phyloP scores from a whole-genome alignment of 2,329 filamentous ascomycete species.

The Hypoxylon sp. region DNA sequence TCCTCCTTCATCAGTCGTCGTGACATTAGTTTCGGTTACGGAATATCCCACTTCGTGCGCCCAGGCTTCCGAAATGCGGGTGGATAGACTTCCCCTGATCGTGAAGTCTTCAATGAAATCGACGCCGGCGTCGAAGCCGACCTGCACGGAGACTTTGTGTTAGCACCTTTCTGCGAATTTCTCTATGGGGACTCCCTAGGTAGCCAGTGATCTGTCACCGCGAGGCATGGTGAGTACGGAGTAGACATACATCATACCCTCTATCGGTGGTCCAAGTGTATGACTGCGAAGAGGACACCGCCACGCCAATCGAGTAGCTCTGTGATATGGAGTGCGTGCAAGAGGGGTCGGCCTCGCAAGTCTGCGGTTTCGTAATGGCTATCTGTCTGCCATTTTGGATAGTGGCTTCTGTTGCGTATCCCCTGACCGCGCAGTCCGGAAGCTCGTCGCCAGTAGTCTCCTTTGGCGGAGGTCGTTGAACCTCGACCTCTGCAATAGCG shows the following conservation, averaged over 20 bases:
- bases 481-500: slow-evolving; percentile 27
- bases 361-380: slow-evolving; percentile 33
- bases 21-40: slow-evolving; percentile 19
- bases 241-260: slow-evolving; percentile 32
- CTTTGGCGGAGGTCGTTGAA: neutral
- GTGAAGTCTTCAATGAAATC: slow-evolving; percentile 22
- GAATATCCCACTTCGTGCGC: slow-evolving; percentile 28
- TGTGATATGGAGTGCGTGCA: slow-evolving; percentile 34
- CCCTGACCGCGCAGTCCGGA: slow-evolving; percentile 24
- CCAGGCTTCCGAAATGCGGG: slow-evolving; percentile 24
- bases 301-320: slow-evolving; percentile 25
- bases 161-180: slow-evolving; percentile 5
- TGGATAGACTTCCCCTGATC: neutral
- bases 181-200: neutral
- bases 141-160: slow-evolving; percentile 7
- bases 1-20: slow-evolving; percentile 18
- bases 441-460: neutral
- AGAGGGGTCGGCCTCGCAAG: slow-evolving; percentile 32
- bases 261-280: slow-evolving; percentile 29
- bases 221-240: neutral
- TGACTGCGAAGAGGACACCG: slow-evolving; percentile 27
- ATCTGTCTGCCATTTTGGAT: slow-evolving; percentile 27
- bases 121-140: slow-evolving; percentile 24
- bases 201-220: neutral
- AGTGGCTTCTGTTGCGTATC: slow-evolving; percentile 13